Evolutionary conservation across 306 rosid species (phyloP).

Genomic region (Urtica urens): DNA sequence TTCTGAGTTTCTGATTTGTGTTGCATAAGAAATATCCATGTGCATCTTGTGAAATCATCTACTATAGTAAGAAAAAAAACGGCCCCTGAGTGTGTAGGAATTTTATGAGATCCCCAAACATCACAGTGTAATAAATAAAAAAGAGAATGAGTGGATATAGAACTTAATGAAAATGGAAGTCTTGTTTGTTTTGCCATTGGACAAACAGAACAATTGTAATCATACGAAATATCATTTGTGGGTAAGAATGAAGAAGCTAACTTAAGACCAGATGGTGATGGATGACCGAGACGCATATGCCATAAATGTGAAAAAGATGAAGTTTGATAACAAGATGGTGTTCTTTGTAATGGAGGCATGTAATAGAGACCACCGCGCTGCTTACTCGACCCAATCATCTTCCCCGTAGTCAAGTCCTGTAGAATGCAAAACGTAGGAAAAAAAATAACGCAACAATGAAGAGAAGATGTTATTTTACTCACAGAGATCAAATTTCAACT

Average conservation of each 20-base stretch:
- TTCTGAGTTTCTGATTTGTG: constrained; percentile 2
- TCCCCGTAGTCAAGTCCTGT: constrained; percentile 15
- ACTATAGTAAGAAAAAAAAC: constrained; percentile 6
- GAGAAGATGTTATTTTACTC: constrained; percentile 2
- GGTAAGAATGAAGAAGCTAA: background rate
- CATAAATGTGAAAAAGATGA: background rate
- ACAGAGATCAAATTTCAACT: constrained; percentile 8
- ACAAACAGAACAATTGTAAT: constrained; percentile 4
- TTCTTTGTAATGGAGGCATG: constrained; percentile 1
- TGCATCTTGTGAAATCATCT: constrained; percentile 1
- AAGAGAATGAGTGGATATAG: constrained; percentile 1
- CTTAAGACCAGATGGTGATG: background rate
- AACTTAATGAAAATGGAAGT: constrained; percentile 11
- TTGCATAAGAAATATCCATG: constrained; percentile 1
- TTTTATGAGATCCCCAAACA: constrained; percentile 1
- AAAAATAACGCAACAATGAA: constrained; percentile 6
- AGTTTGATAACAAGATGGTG: constrained; percentile 2
- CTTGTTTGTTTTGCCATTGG: constrained; percentile 9
- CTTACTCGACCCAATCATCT: constrained; percentile 12
- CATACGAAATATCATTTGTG: background rate
- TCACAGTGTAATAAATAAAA: constrained; percentile 12
- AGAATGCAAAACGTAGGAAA: constrained; percentile 11
- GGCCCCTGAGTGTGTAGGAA: background rate
- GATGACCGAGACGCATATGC: constrained; percentile 14
- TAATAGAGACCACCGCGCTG: constrained; percentile 5